Evolutionary conservation across 192 early-diverging fungal species (phyloP).

Genomic region (Mortierella hygrophila): DNA sequence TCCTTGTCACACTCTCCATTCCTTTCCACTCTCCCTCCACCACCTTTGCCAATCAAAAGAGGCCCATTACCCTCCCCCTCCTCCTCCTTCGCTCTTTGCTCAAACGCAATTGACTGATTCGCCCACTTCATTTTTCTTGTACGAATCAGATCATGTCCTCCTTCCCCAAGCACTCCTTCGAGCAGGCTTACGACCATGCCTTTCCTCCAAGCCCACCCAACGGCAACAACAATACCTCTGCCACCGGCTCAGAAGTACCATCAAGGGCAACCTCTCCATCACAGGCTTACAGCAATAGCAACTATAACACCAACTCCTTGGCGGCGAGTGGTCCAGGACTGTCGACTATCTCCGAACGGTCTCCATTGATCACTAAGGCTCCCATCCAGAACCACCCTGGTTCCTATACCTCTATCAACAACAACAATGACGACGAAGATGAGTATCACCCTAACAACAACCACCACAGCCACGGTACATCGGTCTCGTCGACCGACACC

Average conservation of each 20-base stretch:
- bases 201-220: slow-evolving; percentile 29
- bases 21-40: background rate
- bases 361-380: slow-evolving; percentile 41
- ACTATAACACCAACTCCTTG: background rate
- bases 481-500: slow-evolving; percentile 24
- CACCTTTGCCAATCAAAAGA: background rate
- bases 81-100: background rate
- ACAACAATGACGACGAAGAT: slow-evolving; percentile 7
- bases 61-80: background rate
- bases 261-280: background rate
- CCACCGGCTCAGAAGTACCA: background rate
- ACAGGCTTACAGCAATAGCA: background rate
- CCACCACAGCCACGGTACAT: background rate
- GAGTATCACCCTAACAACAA: background rate
- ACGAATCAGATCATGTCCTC: slow-evolving; percentile 26
- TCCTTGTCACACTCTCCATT: background rate
- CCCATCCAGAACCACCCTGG: background rate
- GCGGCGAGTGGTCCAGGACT: background rate
- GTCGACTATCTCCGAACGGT: slow-evolving; percentile 27
- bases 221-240: background rate
- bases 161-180: slow-evolving; percentile 43
- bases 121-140: background rate
- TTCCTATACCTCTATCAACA: slow-evolving; percentile 1
- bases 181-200: slow-evolving; percentile 31
- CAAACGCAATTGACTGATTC: background rate